These are phyloP conservation scores for Antitrichia curtipendula DNA, from an alignment of 225 moss, liverwort and hornwort species.

Conservation along the genomic window DNA sequence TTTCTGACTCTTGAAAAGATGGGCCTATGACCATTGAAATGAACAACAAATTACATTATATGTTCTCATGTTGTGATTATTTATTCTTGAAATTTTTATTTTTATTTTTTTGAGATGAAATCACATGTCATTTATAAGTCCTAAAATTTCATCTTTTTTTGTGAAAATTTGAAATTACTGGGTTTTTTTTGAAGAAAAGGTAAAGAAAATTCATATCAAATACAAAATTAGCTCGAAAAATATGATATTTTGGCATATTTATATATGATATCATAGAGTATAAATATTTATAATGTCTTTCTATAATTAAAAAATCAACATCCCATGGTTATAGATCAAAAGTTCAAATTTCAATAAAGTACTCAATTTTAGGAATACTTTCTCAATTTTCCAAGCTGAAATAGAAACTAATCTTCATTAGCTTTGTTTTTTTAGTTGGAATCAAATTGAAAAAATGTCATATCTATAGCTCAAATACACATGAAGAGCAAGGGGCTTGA, in stretches of 20 bases:
- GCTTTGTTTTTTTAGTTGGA: not conserved
- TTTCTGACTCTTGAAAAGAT: not conserved
- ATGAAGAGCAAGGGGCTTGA: too few species aligned
- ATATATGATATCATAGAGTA: accelerated
- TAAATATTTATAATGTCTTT: not conserved
- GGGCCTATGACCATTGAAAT: not conserved
- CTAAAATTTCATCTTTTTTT: too few species aligned
- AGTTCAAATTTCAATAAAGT: not conserved
- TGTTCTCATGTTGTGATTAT: not conserved
- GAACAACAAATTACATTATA: not conserved
- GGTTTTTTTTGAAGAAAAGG: not conserved
- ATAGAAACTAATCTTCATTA: not conserved
- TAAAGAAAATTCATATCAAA: not conserved
- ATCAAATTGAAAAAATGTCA: not conserved
- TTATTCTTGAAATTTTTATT: not conserved
- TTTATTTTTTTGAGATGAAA: not conserved
- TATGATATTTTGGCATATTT: not conserved
- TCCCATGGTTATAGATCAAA: not conserved
- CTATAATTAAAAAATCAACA: not conserved
- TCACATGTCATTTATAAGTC: not conserved
- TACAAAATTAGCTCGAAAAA: not conserved
- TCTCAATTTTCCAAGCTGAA: not conserved
- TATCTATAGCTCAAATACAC: too few species aligned
- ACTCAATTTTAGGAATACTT: not conserved
- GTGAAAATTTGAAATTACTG: not conserved